These are phyloP conservation scores for Spirogloea muscicola DNA, from an alignment of 139 green algal species.

Conservation along the genomic window DNA sequence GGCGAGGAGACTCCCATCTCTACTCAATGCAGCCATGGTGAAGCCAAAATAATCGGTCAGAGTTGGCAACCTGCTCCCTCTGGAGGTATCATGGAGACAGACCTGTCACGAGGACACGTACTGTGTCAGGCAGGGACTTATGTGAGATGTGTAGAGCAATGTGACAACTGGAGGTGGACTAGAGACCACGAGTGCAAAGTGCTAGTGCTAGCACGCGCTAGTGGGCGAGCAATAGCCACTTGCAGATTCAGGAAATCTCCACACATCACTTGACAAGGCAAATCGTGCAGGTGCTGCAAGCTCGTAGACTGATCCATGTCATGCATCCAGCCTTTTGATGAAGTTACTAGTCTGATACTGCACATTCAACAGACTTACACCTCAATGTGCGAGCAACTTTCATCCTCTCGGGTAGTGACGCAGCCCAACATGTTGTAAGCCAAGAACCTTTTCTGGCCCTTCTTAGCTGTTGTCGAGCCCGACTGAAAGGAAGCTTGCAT, in stretches of 20 bases:
- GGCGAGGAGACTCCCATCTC: slow-evolving; percentile 65
- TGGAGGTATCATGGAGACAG: slow-evolving; percentile 74
- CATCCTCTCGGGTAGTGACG: slow-evolving; percentile 55
- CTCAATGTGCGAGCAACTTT: slow-evolving; percentile 54
- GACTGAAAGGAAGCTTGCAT: slow-evolving; percentile 69
- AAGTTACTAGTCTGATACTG: too few species aligned
- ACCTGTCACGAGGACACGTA: slow-evolving; percentile 52
- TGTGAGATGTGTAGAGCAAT: too few species aligned
- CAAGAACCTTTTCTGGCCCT: slow-evolving; percentile 58
- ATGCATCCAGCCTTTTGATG: too few species aligned
- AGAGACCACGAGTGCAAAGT: too few species aligned
- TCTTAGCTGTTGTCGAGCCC: slow-evolving; percentile 32
- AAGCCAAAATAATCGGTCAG: slow-evolving; percentile 83
- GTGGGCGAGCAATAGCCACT: too few species aligned
- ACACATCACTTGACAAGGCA: too few species aligned
- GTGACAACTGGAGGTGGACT: too few species aligned
- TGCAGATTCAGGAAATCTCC: too few species aligned
- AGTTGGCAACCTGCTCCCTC: slow-evolving; percentile 61
- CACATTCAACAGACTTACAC: slow-evolving; percentile 45
- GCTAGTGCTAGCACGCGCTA: too few species aligned
- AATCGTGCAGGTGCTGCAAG: too few species aligned
- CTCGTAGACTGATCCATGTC: too few species aligned
- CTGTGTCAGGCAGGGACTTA: too few species aligned
- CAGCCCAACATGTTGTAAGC: slow-evolving; percentile 69
- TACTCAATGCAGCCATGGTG: slow-evolving; percentile 62